These are phyloP conservation scores for Asterochloris erici DNA, from an alignment of 139 green algal genomes.

Conservation along the genomic window DNA sequence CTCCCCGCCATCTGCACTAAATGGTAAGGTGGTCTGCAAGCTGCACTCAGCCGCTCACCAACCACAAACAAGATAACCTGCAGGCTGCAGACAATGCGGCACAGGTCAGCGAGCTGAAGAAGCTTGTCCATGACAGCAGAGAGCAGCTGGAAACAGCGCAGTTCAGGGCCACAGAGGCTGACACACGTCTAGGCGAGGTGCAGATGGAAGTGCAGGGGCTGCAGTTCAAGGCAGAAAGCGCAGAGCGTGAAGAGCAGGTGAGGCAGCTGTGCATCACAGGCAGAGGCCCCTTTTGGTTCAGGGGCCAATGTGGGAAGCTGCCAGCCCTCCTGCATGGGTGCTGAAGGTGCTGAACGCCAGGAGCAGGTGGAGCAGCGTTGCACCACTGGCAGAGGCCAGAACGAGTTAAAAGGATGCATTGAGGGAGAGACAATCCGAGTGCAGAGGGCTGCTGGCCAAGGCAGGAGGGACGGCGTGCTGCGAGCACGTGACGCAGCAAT, in stretches of 20 bases:
- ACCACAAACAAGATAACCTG: too few species aligned
- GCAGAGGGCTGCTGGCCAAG: too few species aligned
- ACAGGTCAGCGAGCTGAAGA: background rate
- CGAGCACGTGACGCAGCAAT: too few species aligned
- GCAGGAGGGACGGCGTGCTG: too few species aligned
- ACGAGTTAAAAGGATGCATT: too few species aligned
- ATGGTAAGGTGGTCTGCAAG: background rate
- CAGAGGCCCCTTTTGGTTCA: background rate
- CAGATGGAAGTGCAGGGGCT: background rate
- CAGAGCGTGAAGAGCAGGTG: background rate
- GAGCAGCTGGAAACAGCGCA: constrained; percentile 6
- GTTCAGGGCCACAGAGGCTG: constrained; percentile 3
- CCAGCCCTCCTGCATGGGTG: background rate
- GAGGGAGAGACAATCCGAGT: too few species aligned
- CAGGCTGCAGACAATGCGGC: constrained; percentile 2
- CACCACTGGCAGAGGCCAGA: too few species aligned
- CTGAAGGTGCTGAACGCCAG: background rate
- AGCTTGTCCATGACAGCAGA: background rate
- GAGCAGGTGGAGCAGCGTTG: background rate
- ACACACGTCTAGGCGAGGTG: constrained; percentile 2
- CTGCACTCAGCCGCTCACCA: background rate
- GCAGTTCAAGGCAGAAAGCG: background rate
- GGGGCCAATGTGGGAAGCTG: background rate
- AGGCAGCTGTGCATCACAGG: background rate
- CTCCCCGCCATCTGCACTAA: background rate